A percentile compares a stretch with the other conserved stretches of the same genome.
These are phyloP conservation scores for Capsella rubella DNA, from an alignment of 441 rosid species.

Conservation along the genomic window DNA sequence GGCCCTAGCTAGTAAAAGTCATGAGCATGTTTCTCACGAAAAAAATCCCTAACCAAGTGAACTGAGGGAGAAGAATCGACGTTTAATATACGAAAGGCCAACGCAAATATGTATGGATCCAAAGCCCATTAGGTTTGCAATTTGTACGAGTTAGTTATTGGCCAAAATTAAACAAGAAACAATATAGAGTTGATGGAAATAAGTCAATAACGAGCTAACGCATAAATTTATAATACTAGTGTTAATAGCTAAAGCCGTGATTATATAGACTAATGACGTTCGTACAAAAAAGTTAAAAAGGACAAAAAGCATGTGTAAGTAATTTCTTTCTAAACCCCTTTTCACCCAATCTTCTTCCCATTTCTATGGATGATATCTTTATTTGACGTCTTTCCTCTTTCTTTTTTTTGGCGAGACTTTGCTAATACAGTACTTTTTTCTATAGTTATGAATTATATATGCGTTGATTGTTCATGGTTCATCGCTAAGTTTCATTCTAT, in stretches of 20 bases:
- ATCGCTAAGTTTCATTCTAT: background rate
- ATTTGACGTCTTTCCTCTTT: background rate
- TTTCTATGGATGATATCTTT: conserved; percentile 3
- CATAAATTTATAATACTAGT: too few species aligned
- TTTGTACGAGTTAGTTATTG: background rate
- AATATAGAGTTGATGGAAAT: too few species aligned
- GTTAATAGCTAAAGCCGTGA: background rate
- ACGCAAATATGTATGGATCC: background rate
- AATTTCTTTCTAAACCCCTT: background rate
- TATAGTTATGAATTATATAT: background rate
- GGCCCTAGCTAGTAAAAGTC: background rate
- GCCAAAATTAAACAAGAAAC: background rate
- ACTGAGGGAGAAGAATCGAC: background rate
- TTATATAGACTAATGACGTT: conserved; percentile 14
- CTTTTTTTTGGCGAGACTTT: background rate
- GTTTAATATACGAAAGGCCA: background rate
- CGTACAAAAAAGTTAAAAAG: background rate
- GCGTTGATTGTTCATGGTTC: background rate
- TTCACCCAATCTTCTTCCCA: conserved; percentile 22
- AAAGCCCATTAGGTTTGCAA: conserved; percentile 3
- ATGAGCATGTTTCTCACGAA: background rate
- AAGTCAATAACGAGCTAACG: too few species aligned
- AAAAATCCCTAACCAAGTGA: background rate
- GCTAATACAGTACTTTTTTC: background rate
- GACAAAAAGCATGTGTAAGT: conserved; percentile 3